Evolutionary conservation across 176 grass and related monocot genomes (phyloP), one percentile per base, ranked within the genome.

Genomic region (Aegilops tauschii): DNA sequence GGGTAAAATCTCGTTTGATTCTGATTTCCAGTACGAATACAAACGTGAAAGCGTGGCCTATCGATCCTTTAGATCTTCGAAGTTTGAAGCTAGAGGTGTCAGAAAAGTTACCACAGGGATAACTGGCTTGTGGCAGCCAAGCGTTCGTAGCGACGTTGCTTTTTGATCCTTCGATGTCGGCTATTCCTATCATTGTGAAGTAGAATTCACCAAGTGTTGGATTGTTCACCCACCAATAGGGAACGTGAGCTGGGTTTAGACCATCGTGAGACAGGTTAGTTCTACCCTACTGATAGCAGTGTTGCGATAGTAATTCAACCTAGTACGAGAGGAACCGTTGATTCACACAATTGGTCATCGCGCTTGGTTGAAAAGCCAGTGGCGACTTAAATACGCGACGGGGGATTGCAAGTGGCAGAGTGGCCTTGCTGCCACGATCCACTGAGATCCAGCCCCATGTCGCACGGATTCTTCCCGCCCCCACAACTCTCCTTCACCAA

Each of bases 51-150:
- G 87, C 29, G 80, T 90, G 91, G 84, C 91, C 87, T 93, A 90
- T 90, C 61, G 80, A 92, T 90, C 87, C 91, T 93, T 90, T 92
- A 93, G 91, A 90, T 67, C 76, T 87, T 93, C 76, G 85, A 71
- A 85, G 67, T 70, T 70, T 70, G 67, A 70, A 70, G 67, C 67
- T 70, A 70, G 67, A 70, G 67, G 67, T 70, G 65, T 70, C 18
- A n/a, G 18, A 71, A 71, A 71, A 71, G 68, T 71, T 92, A 92
- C 86, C 90, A 92, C 65, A 86, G 72, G 85, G 90, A 92, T 92
- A 92, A 89, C 83, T 89, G 90, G 87, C 91, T 93, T 93, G 91
- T 93, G 91, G 91, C 80, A 92, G 87, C 91, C 84, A 90, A 87
- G 91, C 87, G 23, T 25, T 25, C 23, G 23, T 25, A 25, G 23